These are phyloP conservation scores for Colletotrichum sp. DNA, from an alignment of 2,329 filamentous ascomycete species.

Conservation along the genomic window DNA sequence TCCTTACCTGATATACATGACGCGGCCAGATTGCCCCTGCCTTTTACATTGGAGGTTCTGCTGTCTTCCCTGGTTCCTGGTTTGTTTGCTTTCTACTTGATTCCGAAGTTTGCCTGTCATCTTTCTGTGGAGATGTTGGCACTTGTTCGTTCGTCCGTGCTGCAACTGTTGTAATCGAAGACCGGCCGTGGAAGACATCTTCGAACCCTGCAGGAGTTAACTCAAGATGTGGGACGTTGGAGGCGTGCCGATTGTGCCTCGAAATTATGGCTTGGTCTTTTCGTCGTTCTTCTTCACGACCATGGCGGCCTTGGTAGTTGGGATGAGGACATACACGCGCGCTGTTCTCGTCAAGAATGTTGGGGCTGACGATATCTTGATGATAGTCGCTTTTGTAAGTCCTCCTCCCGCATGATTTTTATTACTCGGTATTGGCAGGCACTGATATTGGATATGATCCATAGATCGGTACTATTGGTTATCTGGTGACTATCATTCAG, in stretches of 20 bases:
- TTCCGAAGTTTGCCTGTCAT: not conserved
- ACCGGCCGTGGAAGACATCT: not conserved
- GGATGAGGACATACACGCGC: slow-evolving; percentile 19
- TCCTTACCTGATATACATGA: too few species aligned
- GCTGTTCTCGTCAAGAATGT: slow-evolving; percentile 12
- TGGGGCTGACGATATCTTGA: slow-evolving; percentile 12
- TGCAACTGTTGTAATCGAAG: not conserved
- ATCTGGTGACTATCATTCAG: not conserved
- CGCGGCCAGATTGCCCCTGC: not conserved
- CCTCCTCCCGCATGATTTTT: not conserved
- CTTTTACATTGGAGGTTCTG: not conserved
- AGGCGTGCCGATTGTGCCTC: slow-evolving; percentile 14
- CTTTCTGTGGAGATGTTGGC: not conserved
- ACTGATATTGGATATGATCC: too few species aligned
- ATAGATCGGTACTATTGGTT: not conserved
- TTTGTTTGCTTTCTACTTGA: not conserved
- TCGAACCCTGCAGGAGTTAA: not conserved
- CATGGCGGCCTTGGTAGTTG: slow-evolving; percentile 16
- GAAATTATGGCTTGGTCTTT: slow-evolving; percentile 23
- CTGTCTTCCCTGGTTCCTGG: not conserved
- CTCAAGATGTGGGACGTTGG: slow-evolving; percentile 20
- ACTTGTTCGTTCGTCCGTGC: not conserved
- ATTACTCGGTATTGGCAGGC: too few species aligned
- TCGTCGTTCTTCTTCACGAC: slow-evolving; percentile 22
- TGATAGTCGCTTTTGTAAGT: slow-evolving; percentile 18